Evolutionary conservation across 805 yeast species (phyloP), one percentile per base, ranked within the genome.

Genomic region (Priceomyces castillae): DNA sequence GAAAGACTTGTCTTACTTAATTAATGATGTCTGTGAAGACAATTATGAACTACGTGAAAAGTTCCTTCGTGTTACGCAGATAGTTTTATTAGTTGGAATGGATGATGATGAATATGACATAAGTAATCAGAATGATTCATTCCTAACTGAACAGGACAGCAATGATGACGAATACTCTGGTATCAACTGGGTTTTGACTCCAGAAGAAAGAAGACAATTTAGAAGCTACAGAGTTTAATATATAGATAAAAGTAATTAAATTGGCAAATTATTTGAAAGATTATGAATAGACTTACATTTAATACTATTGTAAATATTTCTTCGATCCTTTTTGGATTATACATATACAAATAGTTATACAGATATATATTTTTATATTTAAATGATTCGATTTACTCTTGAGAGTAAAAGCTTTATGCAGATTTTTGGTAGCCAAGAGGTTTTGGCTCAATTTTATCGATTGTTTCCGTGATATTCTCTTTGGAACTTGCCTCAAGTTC

Each of bases 51-150:
- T 90, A 52, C 73, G 97, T 46, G 94, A 88, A 47, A 78, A 79
- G 52, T 92, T 92, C 57, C 74, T 85, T 6, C 73, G 89, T 46
- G 81, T 89, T 4, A 89, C 96, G 0, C 98, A 92, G 60, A 74
- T 94, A 34, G 85, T 89, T 16, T 77, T 88, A 71, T 71, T 89
- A 36, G 70, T 90, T 33, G 94, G 95, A 3, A 75, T 89, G 65
- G 97, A 89, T 52, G 90, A 86, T 46, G 76, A 71, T 30, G 76
- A 71, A 51, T 71, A 71, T 42, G 72, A 65, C 30, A 64, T 69
- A 50, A 67, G 71, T 46, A 41, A 51, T 34, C 54, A 55, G 20
- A 40, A 33, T 17, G 82, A 76, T 41, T 80, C 44, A 33, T 22
- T 22, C 9, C 46, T 54, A 2, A 54, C 48, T n/a, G 69, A 65